Evolutionary conservation across 441 rosid species (phyloP).

Genomic region (Kokia cookei): DNA sequence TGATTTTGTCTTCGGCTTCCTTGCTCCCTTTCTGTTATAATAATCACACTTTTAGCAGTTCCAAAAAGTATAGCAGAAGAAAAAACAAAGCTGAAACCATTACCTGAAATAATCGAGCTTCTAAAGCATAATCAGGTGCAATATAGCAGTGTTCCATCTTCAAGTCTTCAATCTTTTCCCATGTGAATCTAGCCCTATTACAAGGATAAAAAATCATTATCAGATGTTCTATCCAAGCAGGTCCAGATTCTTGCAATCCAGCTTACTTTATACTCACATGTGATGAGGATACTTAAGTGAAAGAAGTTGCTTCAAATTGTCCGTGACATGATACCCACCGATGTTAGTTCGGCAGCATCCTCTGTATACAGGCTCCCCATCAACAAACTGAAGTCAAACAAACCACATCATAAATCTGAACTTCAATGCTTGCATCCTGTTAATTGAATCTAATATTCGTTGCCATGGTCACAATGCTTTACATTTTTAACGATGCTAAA

Average conservation of each 20-base stretch:
- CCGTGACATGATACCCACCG: slow-evolving; percentile 90
- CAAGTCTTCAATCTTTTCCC: slow-evolving; percentile 95
- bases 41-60: slow-evolving; percentile 10
- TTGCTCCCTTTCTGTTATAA: slow-evolving; percentile 65
- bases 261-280: slow-evolving; percentile 40
- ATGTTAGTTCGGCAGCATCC: slow-evolving; percentile 81
- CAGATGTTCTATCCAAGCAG: slow-evolving; percentile 5
- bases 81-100: slow-evolving; percentile 3
- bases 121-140: slow-evolving; percentile 66
- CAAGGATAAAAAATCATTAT: slow-evolving; percentile 12
- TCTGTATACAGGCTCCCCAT: slow-evolving; percentile 74
- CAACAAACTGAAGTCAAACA: slow-evolving; percentile 53
- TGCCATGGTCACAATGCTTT: not conserved
- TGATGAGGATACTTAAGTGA: slow-evolving; percentile 89
- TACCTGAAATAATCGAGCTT: slow-evolving; percentile 73
- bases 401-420: slow-evolving; percentile 3
- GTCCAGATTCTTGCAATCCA: slow-evolving; percentile 4
- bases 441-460: not conserved
- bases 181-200: slow-evolving; percentile 64
- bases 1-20: slow-evolving; percentile 85
- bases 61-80: slow-evolving; percentile 8
- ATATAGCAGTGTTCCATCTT: slow-evolving; percentile 91
- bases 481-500: not conserved
- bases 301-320: slow-evolving; percentile 86
- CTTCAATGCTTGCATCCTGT: not conserved